Base-by-base conservation (phyloP, 495 filamentous ascomycete genomes). In the Usnea hakonensis region DNA sequence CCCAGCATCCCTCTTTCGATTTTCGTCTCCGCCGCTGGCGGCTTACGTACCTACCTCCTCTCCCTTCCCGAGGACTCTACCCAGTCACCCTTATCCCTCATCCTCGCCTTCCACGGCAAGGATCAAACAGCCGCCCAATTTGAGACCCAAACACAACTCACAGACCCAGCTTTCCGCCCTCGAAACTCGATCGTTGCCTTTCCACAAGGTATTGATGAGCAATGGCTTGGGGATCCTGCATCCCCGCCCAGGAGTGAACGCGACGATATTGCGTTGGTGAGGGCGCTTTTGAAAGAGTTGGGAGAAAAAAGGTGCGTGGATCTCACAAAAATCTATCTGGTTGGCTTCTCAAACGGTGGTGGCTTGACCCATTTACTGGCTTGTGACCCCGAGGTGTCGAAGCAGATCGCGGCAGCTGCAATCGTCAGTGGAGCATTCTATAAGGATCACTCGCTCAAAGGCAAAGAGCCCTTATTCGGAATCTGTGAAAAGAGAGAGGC, bases 91-190 rank as follows among this genome's bases (percentile, higher is more conserved):
- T 19, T 17, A 16, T 41, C 57, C 13, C 41, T 59, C 16, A 48
- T 59, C 23, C 28, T 59, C 38, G 57, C 57, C 43, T 48, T 52
- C 58, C 43, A 60, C 43, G 58, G 58, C 44, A 60, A 60, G n/a
- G 44, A 14, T 23, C 43, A 60, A 52, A 53, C 58, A 0, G 13
- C 23, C 10, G 5, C 43, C n/a, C 13, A 40, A 36, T 59, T 59
- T 41, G 43, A 50, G 5, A n/a, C 13, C 13, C 57, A 59, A 35
- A 52, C 44, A 11, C 41, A 41, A 21, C 37, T 60, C 21, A 28
- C 35, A 7, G 36, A 60, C 26, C 46, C 58, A 6, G 21, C 6
- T 9, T 38, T 60, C 13, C 36, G 37, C 13, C 46, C 32, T 0
- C 6, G 26, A 4, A 14, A n/a, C 2, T 36, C 58, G 0, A 38